Conservation (phyloP, 495 filamentous ascomycete species). For the Aspergillus avenaceus region DNA sequence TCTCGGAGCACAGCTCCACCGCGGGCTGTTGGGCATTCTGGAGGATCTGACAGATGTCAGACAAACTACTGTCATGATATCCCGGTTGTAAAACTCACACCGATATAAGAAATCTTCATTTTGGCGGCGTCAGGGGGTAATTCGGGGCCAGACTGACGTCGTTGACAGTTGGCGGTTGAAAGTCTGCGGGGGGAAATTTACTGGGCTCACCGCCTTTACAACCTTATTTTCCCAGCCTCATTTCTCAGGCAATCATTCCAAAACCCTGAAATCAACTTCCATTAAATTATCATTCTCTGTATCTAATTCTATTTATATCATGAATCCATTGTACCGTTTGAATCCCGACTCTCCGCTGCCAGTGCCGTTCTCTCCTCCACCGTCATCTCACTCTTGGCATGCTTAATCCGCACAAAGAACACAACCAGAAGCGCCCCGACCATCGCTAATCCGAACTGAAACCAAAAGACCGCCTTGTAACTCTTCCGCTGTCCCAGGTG, state of each 20-base stretch:
- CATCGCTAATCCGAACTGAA: conserved; percentile 54
- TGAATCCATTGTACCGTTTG: too few species aligned
- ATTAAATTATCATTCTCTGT: not conserved
- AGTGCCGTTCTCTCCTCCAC: conserved; percentile 55
- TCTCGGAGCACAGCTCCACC: conserved; percentile 74
- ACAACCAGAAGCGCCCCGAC: conserved; percentile 54
- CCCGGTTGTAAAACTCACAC: conserved; percentile 54
- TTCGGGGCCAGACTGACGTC: conserved; percentile 10
- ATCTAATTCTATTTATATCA: not conserved
- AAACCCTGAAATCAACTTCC: not conserved
- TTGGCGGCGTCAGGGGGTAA: conserved; percentile 26
- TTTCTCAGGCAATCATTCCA: not conserved
- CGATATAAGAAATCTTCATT: conserved; percentile 95
- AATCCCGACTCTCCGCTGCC: conserved; percentile 12
- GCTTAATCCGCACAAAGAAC: conserved; percentile 59
- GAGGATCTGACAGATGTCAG: conserved; percentile 56
- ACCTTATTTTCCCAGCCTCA: too few species aligned
- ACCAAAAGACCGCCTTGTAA: conserved; percentile 67
- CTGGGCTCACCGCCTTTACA: conserved; percentile 6
- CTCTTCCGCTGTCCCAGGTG: conserved; percentile 41
- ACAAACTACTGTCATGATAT: not conserved
- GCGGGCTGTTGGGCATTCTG: conserved; percentile 76
- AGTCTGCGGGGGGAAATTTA: conserved; percentile 5
- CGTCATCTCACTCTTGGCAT: conserved; percentile 66
- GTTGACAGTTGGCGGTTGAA: conserved; percentile 6